A percentile compares a stretch with the other conserved stretches of the same genome.
Conservation (phyloP, 768 basidiomycete genomes). For the Pholiota conissans region DNA sequence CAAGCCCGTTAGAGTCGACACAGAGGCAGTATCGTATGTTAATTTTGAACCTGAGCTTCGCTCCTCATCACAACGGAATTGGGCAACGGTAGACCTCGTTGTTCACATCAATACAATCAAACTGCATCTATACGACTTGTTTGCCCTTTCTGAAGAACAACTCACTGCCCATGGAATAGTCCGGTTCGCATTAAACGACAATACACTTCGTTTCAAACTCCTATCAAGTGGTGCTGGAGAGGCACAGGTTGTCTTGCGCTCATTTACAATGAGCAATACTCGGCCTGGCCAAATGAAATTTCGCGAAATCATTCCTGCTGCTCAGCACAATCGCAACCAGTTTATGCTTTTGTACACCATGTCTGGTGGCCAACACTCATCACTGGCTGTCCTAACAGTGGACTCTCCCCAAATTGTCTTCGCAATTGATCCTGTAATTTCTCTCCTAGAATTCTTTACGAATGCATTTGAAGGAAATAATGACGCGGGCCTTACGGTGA, state of each 20-base stretch:
- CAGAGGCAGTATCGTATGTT: conserved; percentile 20
- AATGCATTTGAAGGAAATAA: conserved; percentile 41
- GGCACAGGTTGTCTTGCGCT: conserved; percentile 84
- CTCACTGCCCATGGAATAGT: conserved; percentile 82
- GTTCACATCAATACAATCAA: conserved; percentile 72
- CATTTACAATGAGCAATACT: conserved; percentile 90
- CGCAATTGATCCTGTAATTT: conserved; percentile 87
- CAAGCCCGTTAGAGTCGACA: conserved; percentile 8
- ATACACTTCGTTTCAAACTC: conserved; percentile 75
- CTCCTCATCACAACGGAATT: conserved; percentile 32
- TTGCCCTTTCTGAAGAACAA: conserved; percentile 53
- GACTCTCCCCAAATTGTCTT: conserved; percentile 94
- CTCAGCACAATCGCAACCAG: conserved; percentile 84
- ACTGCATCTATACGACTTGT: conserved; percentile 81
- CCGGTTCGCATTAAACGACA: conserved; percentile 80
- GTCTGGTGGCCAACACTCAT: conserved; percentile 54
- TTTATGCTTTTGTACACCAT: conserved; percentile 91
- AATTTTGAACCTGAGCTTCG: conserved; percentile 65
- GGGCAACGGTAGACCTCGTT: conserved; percentile 73
- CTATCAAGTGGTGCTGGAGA: conserved; percentile 84
- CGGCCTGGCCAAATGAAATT: conserved; percentile 80
- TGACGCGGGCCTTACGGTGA: not conserved
- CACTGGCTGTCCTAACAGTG: conserved; percentile 82
- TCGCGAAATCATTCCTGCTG: conserved; percentile 93
- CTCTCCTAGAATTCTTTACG: conserved; percentile 82